phyloP scores from a whole-genome alignment of 129 eudicot genomes.

The Silybum marianum region DNA sequence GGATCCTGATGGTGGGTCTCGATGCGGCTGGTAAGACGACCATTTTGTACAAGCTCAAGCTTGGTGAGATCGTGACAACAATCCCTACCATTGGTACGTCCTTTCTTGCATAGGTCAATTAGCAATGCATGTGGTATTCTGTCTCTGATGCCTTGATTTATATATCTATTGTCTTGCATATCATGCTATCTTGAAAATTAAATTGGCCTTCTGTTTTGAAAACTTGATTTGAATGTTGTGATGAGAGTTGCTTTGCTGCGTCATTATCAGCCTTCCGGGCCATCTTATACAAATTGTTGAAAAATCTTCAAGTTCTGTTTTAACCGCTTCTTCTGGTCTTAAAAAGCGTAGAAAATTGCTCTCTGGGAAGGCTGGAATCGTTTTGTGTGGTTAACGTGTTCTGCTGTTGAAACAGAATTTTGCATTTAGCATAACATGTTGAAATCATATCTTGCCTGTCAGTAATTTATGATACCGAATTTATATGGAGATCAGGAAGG shows the following conservation, averaged over 20 bases:
- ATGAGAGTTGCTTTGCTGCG: neutral
- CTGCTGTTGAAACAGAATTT: neutral
- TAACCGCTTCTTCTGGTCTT: neutral
- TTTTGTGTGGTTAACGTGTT: neutral
- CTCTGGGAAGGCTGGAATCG: neutral
- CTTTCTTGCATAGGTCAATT: neutral
- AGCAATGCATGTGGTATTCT: neutral
- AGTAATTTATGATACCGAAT: neutral
- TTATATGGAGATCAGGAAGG: neutral
- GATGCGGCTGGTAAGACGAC: slow-evolving; percentile 81
- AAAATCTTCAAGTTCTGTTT: neutral
- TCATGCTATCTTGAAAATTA: neutral
- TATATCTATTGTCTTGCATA: neutral
- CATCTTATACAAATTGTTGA: neutral
- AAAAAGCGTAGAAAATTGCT: neutral
- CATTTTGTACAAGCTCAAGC: slow-evolving; percentile 72
- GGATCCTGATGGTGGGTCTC: slow-evolving; percentile 70
- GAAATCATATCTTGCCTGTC: neutral
- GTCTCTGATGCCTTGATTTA: neutral
- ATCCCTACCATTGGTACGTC: slow-evolving; percentile 71
- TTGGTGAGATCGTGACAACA: slow-evolving; percentile 69
- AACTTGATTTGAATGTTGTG: neutral
- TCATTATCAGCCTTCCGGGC: neutral
- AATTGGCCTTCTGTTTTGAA: neutral
- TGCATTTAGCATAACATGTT: neutral